Percentiles rank a stretch among this genome's conserved stretches.
phyloP scores from a whole-genome alignment of 192 early-diverging fungal species.

The Entomortierella beljakovae region DNA sequence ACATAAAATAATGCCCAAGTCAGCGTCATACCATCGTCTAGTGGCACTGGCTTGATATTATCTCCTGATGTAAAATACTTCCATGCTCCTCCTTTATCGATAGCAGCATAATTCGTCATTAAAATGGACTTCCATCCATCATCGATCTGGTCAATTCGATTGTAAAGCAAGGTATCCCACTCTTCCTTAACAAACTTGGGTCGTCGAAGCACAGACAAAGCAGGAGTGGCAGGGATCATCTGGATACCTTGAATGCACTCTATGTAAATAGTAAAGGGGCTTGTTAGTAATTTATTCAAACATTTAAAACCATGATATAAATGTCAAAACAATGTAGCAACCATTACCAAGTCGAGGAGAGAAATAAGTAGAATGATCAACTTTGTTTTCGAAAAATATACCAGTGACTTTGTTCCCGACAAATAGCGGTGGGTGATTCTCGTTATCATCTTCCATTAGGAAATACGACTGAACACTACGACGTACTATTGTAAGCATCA shows the following conservation, averaged over 20 bases:
- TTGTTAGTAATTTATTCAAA: background rate
- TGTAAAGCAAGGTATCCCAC: conserved; percentile 18
- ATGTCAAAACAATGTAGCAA: background rate
- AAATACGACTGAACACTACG: conserved; percentile 48
- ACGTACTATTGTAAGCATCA: conserved; percentile 44
- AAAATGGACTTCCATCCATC: conserved; percentile 51
- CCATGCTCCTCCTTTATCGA: conserved; percentile 37
- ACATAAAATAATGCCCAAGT: conserved; percentile 54
- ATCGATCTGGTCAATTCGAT: conserved; percentile 10
- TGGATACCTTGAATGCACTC: conserved; percentile 57
- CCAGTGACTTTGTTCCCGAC: conserved; percentile 47
- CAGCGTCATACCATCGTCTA: conserved; percentile 52
- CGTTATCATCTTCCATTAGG: conserved; percentile 45
- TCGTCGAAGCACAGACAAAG: conserved; percentile 27
- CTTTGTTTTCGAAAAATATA: conserved; percentile 54
- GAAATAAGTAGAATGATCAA: conserved; percentile 50
- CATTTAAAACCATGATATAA: background rate
- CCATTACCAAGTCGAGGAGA: conserved; percentile 34
- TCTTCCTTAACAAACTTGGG: conserved; percentile 42
- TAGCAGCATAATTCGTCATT: conserved; percentile 45
- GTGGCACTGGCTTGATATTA: conserved; percentile 1
- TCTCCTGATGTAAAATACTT: conserved; percentile 24
- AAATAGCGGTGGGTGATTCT: conserved; percentile 34
- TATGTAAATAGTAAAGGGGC: background rate
- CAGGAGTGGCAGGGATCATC: conserved; percentile 52